Evolutionary conservation across 495 filamentous ascomycete genomes (phyloP).

Genomic region (Lichenothelia convexa): DNA sequence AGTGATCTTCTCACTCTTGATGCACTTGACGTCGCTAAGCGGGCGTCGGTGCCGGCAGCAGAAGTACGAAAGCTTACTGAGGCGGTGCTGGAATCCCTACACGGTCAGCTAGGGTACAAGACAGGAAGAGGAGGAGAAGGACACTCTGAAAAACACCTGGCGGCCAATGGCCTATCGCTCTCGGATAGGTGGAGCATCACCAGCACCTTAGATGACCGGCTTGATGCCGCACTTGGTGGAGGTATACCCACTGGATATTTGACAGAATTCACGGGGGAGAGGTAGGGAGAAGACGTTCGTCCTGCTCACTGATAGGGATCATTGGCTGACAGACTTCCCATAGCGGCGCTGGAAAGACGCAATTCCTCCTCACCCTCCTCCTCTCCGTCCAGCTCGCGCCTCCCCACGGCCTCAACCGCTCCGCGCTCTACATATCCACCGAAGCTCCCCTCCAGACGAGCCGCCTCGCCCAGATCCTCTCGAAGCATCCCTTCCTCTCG

Average conservation of each 20-base stretch:
- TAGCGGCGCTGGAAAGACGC: slow-evolving; percentile 87
- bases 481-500: slow-evolving; percentile 40
- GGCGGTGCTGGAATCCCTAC: slow-evolving; percentile 46
- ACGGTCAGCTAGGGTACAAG: slow-evolving; percentile 40
- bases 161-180: slow-evolving; percentile 6
- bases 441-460: slow-evolving; percentile 67
- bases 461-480: slow-evolving; percentile 60
- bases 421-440: slow-evolving; percentile 86
- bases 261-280: slow-evolving; percentile 86
- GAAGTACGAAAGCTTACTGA: slow-evolving; percentile 54
- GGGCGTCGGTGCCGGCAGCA: slow-evolving; percentile 62
- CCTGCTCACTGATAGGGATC: background rate
- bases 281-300: slow-evolving; percentile 24
- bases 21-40: slow-evolving; percentile 64
- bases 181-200: slow-evolving; percentile 37
- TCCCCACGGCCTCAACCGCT: slow-evolving; percentile 46
- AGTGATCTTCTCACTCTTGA: slow-evolving; percentile 78
- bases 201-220: slow-evolving; percentile 56
- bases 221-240: slow-evolving; percentile 64
- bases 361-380: slow-evolving; percentile 70
- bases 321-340: background rate
- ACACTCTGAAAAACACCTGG: background rate
- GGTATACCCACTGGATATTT: slow-evolving; percentile 72
- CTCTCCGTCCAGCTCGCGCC: slow-evolving; percentile 63
- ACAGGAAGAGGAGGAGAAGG: slow-evolving; percentile 20